Evolutionary conservation across 2,329 filamentous ascomycete species (phyloP).

Genomic region (Beauveria sp.): DNA sequence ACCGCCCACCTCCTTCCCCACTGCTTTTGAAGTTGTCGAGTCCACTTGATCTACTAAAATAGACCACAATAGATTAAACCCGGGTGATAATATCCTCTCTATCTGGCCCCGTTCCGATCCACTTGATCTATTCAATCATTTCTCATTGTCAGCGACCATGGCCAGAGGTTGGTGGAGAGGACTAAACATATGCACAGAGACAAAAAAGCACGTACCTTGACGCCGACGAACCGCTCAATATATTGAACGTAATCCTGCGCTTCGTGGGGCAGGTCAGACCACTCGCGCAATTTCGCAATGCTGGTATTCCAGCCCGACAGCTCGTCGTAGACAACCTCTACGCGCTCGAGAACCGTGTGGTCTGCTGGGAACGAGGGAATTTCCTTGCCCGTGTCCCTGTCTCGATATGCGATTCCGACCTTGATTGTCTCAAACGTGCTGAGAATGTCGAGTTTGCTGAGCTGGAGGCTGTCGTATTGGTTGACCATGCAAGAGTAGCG

Average conservation of each 20-base stretch:
- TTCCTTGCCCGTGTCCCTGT: conserved; percentile 19
- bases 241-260: conserved; percentile 50
- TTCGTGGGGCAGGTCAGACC: conserved; percentile 50
- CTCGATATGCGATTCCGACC: conserved; percentile 50
- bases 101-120: not conserved
- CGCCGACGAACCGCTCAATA: not conserved
- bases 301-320: conserved; percentile 58
- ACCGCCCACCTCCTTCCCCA: no score
- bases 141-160: not conserved
- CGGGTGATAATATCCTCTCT: not conserved
- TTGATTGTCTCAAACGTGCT: conserved; percentile 67
- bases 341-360: conserved; percentile 35
- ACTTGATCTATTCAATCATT: not conserved
- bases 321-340: conserved; percentile 57
- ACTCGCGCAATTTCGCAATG: conserved; percentile 44
- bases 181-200: no score
- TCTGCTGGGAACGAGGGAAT: conserved; percentile 53
- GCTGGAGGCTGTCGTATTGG: conserved; percentile 49
- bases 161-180: not conserved
- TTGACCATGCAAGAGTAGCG: conserved; percentile 56
- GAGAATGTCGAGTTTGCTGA: conserved; percentile 55
- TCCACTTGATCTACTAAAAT: no score
- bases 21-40: no score
- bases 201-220: not conserved
- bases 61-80: not conserved